Evolutionary conservation across 805 yeast species (phyloP), one percentile per base, ranked within the genome.

Genomic region (Candida suzukii): DNA sequence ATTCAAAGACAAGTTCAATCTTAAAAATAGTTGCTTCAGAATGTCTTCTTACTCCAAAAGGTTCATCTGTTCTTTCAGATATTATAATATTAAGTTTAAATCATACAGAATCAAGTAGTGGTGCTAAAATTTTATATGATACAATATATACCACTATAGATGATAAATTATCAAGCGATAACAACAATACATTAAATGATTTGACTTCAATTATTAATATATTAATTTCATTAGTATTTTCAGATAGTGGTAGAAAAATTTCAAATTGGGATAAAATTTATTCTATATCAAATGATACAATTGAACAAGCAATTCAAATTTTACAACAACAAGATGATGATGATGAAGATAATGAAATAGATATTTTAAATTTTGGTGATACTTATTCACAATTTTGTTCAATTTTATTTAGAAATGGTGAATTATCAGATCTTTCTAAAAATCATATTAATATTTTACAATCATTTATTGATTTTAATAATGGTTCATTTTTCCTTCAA

Each of bases 241-340:
- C 85, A 3, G 90, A 83, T 45, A 77, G 87, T 37, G 93, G 93
- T 51, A 72, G 60, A 45, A 81, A 79, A 51, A 70, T 82, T 3
- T 52, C 67, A 1, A 61, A 68, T 46, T 83, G 91, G 91, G 40
- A 43, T 3, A 39, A 40, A 9, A 31, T 54, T 16, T 42, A 55
- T 6, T 42, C 45, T 8, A 43, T 46, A 12, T 10, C 18, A 11
- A 19, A 31, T 11, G 3, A 10, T 6, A 12, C 18, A 13, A 28
- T 47, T 56, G 14, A 44, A 41, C 10, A 35, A 37, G 25, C 30
- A 58, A 3, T 8, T 3, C 18, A 26, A 16, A 6, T 12, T 14
- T 7, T 36, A 4, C 4, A 43, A 2, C 40, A 21, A 32, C 28
- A 22, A n/a, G 43, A 46, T n/a, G 42, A 39, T 27, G 44, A 50